Conservation (phyloP, 768 basidiomycete genomes). For the Amanita fuliginea region DNA sequence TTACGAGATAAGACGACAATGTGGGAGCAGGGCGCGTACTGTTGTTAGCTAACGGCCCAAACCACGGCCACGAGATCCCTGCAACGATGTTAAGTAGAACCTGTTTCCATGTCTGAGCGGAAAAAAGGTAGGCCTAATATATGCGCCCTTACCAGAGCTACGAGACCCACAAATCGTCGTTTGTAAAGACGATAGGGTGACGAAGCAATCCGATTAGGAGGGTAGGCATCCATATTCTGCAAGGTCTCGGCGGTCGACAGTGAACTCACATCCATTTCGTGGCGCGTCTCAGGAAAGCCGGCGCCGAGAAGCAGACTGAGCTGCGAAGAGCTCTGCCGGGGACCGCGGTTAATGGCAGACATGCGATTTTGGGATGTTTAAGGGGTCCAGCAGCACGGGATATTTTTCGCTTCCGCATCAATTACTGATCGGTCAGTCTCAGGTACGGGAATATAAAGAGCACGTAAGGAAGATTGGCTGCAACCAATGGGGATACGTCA, state of each 20-base stretch:
- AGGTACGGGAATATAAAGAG: no score
- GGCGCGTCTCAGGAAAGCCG: no score
- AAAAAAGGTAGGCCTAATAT: not conserved
- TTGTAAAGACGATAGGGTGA: slow-evolving; percentile 53
- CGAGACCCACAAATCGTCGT: slow-evolving; percentile 54
- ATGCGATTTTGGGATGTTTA: not conserved
- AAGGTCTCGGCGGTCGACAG: not conserved
- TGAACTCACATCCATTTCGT: not conserved
- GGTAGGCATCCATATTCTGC: no score
- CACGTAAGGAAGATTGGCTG: no score
- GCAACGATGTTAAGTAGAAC: slow-evolving; percentile 49
- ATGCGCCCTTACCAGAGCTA: slow-evolving; percentile 40
- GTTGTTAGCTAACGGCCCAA: slow-evolving; percentile 69
- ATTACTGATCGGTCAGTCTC: no score
- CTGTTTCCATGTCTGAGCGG: slow-evolving; percentile 14
- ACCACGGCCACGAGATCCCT: slow-evolving; percentile 73
- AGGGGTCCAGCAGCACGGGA: not conserved
- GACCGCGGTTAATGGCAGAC: not conserved
- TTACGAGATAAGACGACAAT: not conserved
- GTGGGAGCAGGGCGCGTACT: slow-evolving; percentile 25
- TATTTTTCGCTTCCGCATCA: no score
- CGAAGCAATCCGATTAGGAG: not conserved
- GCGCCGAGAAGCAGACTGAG: no score
- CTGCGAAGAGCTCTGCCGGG: no score
- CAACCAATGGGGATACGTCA: no score